Percentiles rank a stretch among this genome's conserved stretches.
Evolutionary conservation across 345 rosid genomes (phyloP).

Genomic region (Aethionema arabicum): DNA sequence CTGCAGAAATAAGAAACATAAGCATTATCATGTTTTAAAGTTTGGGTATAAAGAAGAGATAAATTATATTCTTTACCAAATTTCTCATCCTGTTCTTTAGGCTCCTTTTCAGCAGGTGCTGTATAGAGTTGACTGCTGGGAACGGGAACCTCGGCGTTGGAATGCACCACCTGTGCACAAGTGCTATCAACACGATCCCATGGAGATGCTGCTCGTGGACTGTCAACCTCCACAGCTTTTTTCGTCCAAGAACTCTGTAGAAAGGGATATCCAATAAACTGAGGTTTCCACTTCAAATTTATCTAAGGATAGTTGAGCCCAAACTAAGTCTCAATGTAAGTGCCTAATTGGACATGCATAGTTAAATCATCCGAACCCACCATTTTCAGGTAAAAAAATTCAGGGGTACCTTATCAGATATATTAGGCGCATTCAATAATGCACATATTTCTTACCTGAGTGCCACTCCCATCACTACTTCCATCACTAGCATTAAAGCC

Average conservation of each 20-base stretch:
- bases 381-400: slow-evolving; percentile 21
- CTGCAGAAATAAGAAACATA: slow-evolving; percentile 33
- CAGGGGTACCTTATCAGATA: slow-evolving; percentile 1
- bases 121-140: slow-evolving; percentile 38
- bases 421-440: slow-evolving; percentile 22
- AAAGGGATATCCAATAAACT: not conserved
- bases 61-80: slow-evolving; percentile 36
- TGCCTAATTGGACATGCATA: slow-evolving; percentile 23
- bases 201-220: slow-evolving; percentile 47
- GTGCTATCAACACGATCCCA: slow-evolving; percentile 65
- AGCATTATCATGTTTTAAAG: slow-evolving; percentile 11
- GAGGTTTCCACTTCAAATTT: not conserved
- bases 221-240: slow-evolving; percentile 53
- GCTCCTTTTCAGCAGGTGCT: slow-evolving; percentile 40
- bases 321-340: no score
- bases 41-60: slow-evolving; percentile 12
- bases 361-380: slow-evolving; percentile 26
- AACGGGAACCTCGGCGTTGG: slow-evolving; percentile 46
- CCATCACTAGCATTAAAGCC: slow-evolving; percentile 51
- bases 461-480: slow-evolving; percentile 75
- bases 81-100: slow-evolving; percentile 41
- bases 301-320: no score
- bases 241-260: slow-evolving; percentile 76
- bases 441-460: slow-evolving; percentile 52
- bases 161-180: slow-evolving; percentile 61